Percentiles rank a stretch among this genome's conserved stretches.
Conservation (phyloP, 306 rosid species). For the barrel medic (Medicago truncatula) region MtrunA17r5.0-ANR NC_053049.1:38595001-38595500, state of each 20-base stretch:
- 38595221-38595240: constrained; percentile 81
- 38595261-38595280: constrained; percentile 79
- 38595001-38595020: background rate
- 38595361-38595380: constrained; percentile 37
- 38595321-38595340: constrained; percentile 26
- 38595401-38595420: constrained; percentile 63
- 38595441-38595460: constrained; percentile 71
- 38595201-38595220: constrained; percentile 88
- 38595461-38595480: constrained; percentile 75
- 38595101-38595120: constrained; percentile 6
- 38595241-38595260: constrained; percentile 88
- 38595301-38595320: constrained; percentile 22
- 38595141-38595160: constrained; percentile 23
- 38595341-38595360: constrained; percentile 24
- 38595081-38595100: background rate
- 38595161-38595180: constrained; percentile 31
- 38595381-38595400: constrained; percentile 53
- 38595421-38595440: constrained; percentile 81
- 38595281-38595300: constrained; percentile 41
- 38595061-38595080: constrained; percentile 28
- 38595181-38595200: constrained; percentile 69
- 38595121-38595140: constrained; percentile 31
- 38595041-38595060: constrained; percentile 11
- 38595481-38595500: constrained; percentile 26
- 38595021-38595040: constrained; percentile 1